These are phyloP conservation scores for Stylosanthes scabra DNA, from an alignment of 331 rosid species.

Conservation along the genomic window DNA sequence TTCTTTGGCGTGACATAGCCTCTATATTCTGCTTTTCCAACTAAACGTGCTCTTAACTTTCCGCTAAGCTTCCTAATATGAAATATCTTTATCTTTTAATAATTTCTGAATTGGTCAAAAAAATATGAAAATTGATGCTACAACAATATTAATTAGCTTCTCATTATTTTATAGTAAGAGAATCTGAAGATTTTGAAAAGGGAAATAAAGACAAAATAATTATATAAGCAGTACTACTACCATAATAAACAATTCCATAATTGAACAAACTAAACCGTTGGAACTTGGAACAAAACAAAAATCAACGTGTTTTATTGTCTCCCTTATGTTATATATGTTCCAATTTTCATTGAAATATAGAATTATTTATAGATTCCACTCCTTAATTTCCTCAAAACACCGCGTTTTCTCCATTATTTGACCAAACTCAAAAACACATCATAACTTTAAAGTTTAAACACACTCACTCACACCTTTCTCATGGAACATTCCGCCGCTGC, in stretches of 20 bases:
- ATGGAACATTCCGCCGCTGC: constrained; percentile 10
- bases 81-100: too few species aligned
- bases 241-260: not conserved
- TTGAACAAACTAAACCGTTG: not conserved
- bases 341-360: not conserved
- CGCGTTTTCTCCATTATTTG: constrained; percentile 1
- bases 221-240: not conserved
- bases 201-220: not conserved
- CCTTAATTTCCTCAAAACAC: not conserved
- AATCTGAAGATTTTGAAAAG: not conserved
- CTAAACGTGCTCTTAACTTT: constrained; percentile 6
- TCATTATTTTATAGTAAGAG: not conserved
- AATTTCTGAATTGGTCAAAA: too few species aligned
- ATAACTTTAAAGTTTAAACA: too few species aligned
- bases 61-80: too few species aligned
- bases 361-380: not conserved
- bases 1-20: too few species aligned
- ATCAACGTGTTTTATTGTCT: not conserved
- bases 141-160: too few species aligned
- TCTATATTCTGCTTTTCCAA: not conserved
- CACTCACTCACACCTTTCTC: constrained; percentile 9
- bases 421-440: not conserved
- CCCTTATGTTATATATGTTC: not conserved
- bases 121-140: not conserved
- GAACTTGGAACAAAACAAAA: not conserved